Percentiles rank a stretch among this genome's conserved stretches.
phyloP scores from a whole-genome alignment of 1,284 basidiomycete genomes.

The Ceratobasidium sp. region DNA sequence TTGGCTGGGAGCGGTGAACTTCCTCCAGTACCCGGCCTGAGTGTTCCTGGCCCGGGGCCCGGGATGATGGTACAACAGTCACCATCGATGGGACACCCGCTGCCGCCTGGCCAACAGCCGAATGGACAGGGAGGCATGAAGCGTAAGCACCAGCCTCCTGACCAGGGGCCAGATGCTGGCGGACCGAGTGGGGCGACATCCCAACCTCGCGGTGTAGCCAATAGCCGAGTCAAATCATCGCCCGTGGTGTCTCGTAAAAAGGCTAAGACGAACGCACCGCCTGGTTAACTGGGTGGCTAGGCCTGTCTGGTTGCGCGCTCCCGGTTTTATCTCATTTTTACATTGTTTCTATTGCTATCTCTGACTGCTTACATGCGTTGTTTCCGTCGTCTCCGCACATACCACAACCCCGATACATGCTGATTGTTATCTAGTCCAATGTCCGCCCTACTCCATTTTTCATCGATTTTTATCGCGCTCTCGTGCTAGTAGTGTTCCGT shows the following conservation, averaged over 20 bases:
- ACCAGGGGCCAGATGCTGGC: slow-evolving; percentile 4
- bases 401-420: slow-evolving; percentile 29
- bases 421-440: slow-evolving; percentile 23
- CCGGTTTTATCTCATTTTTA: neutral
- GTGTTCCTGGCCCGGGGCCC: neutral
- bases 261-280: slow-evolving; percentile 21
- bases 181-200: neutral
- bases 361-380: slow-evolving; percentile 12
- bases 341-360: slow-evolving; percentile 12
- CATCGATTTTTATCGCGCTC: slow-evolving; percentile 37
- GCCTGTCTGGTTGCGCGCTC: neutral
- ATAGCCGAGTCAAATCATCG: neutral
- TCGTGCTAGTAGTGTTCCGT: slow-evolving; percentile 28
- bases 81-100: slow-evolving; percentile 5
- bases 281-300: slow-evolving; percentile 1
- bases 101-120: slow-evolving; percentile 10
- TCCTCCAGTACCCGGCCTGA: slow-evolving; percentile 18
- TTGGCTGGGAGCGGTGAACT: slow-evolving; percentile 23
- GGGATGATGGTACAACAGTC: slow-evolving; percentile 26
- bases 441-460: slow-evolving; percentile 4
- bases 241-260: slow-evolving; percentile 24
- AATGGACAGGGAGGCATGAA: slow-evolving; percentile 11
- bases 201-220: neutral
- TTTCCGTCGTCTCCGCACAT: neutral
- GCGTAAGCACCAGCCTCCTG: slow-evolving; percentile 18